phyloP scores from a whole-genome alignment of 371 early-diverging fungal species.

The Actinomortierella wolfii region DNA sequence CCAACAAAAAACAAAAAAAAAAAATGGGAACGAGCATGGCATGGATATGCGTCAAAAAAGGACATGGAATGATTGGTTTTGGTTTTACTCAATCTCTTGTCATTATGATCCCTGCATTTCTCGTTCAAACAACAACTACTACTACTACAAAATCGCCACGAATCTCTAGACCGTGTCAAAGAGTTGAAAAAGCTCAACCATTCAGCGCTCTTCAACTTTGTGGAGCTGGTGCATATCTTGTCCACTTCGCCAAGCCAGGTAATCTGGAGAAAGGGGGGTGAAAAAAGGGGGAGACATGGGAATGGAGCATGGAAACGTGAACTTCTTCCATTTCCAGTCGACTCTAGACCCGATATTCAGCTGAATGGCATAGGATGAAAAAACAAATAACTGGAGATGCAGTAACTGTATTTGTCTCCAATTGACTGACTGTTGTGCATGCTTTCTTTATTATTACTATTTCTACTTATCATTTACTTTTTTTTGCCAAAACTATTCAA shows the following conservation, averaged over 20 bases:
- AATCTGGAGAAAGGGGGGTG: not conserved
- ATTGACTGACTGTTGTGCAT: not conserved
- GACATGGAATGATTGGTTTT: constrained; percentile 1
- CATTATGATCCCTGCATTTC: not conserved
- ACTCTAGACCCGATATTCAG: not conserved
- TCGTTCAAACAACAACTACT: not conserved
- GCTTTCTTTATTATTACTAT: not conserved
- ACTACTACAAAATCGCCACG: not conserved
- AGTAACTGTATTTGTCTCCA: too few relatives aligned
- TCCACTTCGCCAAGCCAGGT: constrained; percentile 40
- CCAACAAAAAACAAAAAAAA: constrained; percentile 3
- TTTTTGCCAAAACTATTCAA: too few relatives aligned
- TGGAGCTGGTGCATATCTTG: constrained; percentile 43
- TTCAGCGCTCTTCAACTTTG: constrained; percentile 71
- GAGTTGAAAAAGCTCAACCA: constrained; percentile 80
- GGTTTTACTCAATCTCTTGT: not conserved
- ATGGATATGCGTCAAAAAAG: not conserved
- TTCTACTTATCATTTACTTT: too few relatives aligned
- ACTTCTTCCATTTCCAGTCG: not conserved
- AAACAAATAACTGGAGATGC: too few relatives aligned
- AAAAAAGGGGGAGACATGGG: too few relatives aligned
- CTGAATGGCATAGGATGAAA: not conserved
- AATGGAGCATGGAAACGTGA: not conserved
- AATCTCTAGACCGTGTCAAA: constrained; percentile 63
- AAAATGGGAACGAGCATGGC: not conserved